Percentiles rank a stretch among this genome's conserved stretches.
These are phyloP conservation scores for Bonia amplexicaulis DNA, from an alignment of 176 grass and related monocot species.

Conservation along the genomic window DNA sequence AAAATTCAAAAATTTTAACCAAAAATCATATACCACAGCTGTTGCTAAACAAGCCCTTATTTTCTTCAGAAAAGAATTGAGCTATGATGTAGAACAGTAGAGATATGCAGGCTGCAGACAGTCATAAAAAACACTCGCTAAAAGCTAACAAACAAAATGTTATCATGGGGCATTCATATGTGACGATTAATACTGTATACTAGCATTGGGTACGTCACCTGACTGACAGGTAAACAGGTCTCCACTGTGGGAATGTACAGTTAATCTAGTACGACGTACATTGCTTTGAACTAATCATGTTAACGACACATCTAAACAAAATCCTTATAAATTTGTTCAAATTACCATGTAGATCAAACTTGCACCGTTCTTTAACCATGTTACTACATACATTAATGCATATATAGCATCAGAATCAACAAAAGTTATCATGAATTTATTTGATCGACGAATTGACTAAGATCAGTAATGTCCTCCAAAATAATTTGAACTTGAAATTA, in stretches of 20 bases:
- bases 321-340: background rate
- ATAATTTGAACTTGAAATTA: background rate
- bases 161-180: slow-evolving; percentile 7
- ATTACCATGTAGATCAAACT: background rate
- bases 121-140: background rate
- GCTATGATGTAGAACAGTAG: background rate
- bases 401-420: background rate
- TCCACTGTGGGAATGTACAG: slow-evolving; percentile 29
- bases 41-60: too few relatives aligned
- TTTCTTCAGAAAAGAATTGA: slow-evolving; percentile 11
- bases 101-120: slow-evolving; percentile 20
- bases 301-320: background rate
- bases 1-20: too few relatives aligned
- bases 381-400: background rate
- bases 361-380: background rate
- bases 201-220: slow-evolving; percentile 30
- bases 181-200: slow-evolving; percentile 30
- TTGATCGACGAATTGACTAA: background rate
- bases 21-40: too few relatives aligned
- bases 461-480: background rate
- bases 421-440: background rate
- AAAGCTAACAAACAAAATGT: slow-evolving; percentile 40
- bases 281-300: slow-evolving; percentile 6
- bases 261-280: slow-evolving; percentile 4
- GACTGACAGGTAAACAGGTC: slow-evolving; percentile 39